phyloP scores from a whole-genome alignment of 2,329 filamentous ascomycete genomes.

The Botryosphaeria agaves region DNA sequence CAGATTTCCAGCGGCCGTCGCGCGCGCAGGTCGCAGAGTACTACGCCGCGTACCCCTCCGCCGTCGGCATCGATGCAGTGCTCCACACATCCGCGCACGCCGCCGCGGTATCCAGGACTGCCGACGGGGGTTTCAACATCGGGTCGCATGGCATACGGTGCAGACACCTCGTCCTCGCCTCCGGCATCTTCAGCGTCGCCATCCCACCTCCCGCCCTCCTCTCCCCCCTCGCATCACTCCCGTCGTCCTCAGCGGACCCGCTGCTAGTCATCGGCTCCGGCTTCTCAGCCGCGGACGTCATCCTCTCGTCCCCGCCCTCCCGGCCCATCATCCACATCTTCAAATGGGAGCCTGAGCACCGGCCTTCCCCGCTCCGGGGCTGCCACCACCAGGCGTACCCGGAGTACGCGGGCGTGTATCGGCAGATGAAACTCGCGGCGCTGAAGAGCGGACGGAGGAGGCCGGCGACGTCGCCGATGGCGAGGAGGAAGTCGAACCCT shows the following conservation, averaged over 20 bases:
- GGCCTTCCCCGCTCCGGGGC: slow-evolving; percentile 37
- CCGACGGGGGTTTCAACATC: slow-evolving; percentile 29
- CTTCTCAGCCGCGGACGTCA: slow-evolving; percentile 44
- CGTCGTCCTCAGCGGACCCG: slow-evolving; percentile 15
- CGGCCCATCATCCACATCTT: slow-evolving; percentile 41
- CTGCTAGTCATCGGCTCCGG: slow-evolving; percentile 42
- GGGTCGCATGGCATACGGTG: slow-evolving; percentile 34
- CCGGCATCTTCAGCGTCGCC: slow-evolving; percentile 38
- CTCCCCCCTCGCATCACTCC: slow-evolving; percentile 22
- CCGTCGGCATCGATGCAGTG: slow-evolving; percentile 31
- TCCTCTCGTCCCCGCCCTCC: slow-evolving; percentile 33
- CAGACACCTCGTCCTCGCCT: slow-evolving; percentile 39
- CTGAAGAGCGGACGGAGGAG: slow-evolving; percentile 9
- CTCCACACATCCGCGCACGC: slow-evolving; percentile 26
- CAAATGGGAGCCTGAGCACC: slow-evolving; percentile 38
- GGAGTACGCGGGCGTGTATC: slow-evolving; percentile 42
- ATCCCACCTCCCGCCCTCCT: slow-evolving; percentile 33
- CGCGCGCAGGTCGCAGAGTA: slow-evolving; percentile 38
- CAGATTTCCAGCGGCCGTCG: slow-evolving; percentile 37
- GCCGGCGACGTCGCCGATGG: slow-evolving; percentile 2
- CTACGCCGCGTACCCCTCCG: slow-evolving; percentile 33
- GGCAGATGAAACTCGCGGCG: slow-evolving; percentile 38
- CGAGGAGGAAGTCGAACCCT: slow-evolving; percentile 21
- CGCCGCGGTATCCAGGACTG: slow-evolving; percentile 19
- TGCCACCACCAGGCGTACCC: slow-evolving; percentile 45